A percentile compares a stretch with the other conserved stretches of the same genome.
phyloP scores from a whole-genome alignment of 257 asterid genomes.

The Nyctanthes arbortristis region DNA sequence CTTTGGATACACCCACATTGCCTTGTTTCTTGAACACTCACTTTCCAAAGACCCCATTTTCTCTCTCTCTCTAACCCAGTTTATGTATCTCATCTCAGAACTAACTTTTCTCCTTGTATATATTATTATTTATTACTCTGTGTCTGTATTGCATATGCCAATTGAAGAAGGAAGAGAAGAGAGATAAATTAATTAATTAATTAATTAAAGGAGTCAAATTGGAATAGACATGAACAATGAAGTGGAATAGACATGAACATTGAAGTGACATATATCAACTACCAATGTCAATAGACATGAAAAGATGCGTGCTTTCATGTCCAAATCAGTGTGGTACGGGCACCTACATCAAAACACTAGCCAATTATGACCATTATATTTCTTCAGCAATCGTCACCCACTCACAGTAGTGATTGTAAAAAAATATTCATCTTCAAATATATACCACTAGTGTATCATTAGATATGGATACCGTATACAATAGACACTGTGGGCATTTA shows the following conservation, averaged over 20 bases:
- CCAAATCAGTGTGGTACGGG: slow-evolving; percentile 82
- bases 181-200: too few relatives aligned
- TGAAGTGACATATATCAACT: slow-evolving; percentile 84
- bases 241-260: slow-evolving; percentile 48
- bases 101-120: too few relatives aligned
- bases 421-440: too few relatives aligned
- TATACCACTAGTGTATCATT: too few relatives aligned
- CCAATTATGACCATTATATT: too few relatives aligned
- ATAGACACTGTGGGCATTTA: too few relatives aligned
- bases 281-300: slow-evolving; percentile 97
- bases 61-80: not conserved
- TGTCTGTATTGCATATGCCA: too few relatives aligned
- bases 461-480: too few relatives aligned
- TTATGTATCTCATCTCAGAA: too few relatives aligned
- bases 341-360: slow-evolving; percentile 43
- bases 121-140: too few relatives aligned
- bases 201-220: slow-evolving; percentile 46
- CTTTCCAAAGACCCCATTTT: slow-evolving; percentile 64
- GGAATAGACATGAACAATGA: slow-evolving; percentile 53
- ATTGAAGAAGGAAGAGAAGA: slow-evolving; percentile 16
- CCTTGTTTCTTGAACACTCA: slow-evolving; percentile 50
- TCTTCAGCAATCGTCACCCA: too few relatives aligned
- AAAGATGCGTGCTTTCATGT: slow-evolving; percentile 99
- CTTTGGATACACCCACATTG: slow-evolving; percentile 81
- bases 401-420: too few relatives aligned